A percentile compares a stretch with the other conserved stretches of the same genome.
These are phyloP conservation scores for Astragalus glycyphyllos DNA, from an alignment of 306 rosid genomes.

Conservation along the genomic window DNA sequence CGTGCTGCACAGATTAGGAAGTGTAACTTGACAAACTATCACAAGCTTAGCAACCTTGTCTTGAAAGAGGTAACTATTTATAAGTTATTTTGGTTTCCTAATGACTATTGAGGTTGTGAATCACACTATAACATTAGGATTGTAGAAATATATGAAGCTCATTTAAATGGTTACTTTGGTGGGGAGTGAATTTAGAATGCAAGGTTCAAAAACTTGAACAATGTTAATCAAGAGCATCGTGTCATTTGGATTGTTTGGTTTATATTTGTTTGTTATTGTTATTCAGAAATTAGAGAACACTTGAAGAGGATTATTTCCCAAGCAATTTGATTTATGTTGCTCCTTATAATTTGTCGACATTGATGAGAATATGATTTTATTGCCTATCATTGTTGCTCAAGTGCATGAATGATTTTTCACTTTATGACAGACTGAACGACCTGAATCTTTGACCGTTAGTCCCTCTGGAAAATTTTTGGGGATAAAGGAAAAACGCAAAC, in stretches of 20 bases:
- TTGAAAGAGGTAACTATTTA: conserved; percentile 66
- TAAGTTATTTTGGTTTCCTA: neutral
- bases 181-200: neutral
- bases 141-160: neutral
- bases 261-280: neutral
- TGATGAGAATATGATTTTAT: conserved; percentile 11
- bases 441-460: conserved; percentile 63
- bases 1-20: conserved; percentile 69
- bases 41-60: conserved; percentile 42
- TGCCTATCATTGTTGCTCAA: conserved; percentile 25
- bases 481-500: conserved; percentile 67
- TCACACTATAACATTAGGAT: neutral
- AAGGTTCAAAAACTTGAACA: neutral
- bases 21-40: conserved; percentile 76
- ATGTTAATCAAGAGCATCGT: neutral
- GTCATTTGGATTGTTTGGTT: conserved; percentile 14
- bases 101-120: neutral
- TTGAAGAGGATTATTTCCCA: conserved; percentile 26
- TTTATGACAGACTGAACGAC: conserved; percentile 70
- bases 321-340: conserved; percentile 12
- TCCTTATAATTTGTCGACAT: conserved; percentile 11
- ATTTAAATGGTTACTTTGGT: neutral
- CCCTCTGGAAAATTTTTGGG: conserved; percentile 77
- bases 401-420: conserved; percentile 38
- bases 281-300: neutral